Evolutionary conservation across 768 basidiomycete species (phyloP).

Genomic region (Lanmaoa rubissima): DNA sequence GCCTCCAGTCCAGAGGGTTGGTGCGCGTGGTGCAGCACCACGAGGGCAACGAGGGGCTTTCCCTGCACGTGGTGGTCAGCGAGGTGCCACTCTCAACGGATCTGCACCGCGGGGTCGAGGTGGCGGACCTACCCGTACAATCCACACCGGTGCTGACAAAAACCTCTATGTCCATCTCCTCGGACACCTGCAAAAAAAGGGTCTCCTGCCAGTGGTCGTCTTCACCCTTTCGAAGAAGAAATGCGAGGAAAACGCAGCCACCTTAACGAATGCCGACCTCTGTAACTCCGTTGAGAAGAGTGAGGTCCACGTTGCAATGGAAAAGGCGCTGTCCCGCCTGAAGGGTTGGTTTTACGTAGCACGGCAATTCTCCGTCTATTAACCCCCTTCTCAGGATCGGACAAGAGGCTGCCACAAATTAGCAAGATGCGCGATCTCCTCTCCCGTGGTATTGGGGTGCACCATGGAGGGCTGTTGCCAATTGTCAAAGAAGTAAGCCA

Average conservation of each 20-base stretch:
- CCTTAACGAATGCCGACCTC: slow-evolving; percentile 83
- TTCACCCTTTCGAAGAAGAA: slow-evolving; percentile 97
- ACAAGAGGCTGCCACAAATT: slow-evolving; percentile 92
- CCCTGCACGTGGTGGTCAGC: slow-evolving; percentile 52
- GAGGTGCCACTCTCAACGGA: slow-evolving; percentile 46
- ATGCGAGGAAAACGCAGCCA: slow-evolving; percentile 95
- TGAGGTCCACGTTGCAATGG: slow-evolving; percentile 92
- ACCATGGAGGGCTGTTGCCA: slow-evolving; percentile 94
- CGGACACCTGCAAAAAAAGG: slow-evolving; percentile 79
- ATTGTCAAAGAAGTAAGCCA: slow-evolving; percentile 88
- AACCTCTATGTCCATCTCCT: slow-evolving; percentile 94
- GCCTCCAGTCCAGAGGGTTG: slow-evolving; percentile 78
- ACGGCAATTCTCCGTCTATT: background rate
- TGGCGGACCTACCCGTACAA: slow-evolving; percentile 51
- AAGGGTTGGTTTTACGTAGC: slow-evolving; percentile 59
- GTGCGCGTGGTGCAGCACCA: slow-evolving; percentile 69
- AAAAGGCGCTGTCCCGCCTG: slow-evolving; percentile 85
- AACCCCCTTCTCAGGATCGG: slow-evolving; percentile 58
- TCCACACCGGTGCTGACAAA: slow-evolving; percentile 75
- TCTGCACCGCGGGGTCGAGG: slow-evolving; percentile 37
- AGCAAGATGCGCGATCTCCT: slow-evolving; percentile 85
- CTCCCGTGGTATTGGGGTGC: slow-evolving; percentile 92
- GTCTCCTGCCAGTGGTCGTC: slow-evolving; percentile 88
- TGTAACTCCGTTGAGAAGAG: slow-evolving; percentile 92
- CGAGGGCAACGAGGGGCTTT: slow-evolving; percentile 46